These are phyloP conservation scores for Leishmania amazonensis DNA, from an alignment of 208 protist genomes.

Conservation along the genomic window DNA sequence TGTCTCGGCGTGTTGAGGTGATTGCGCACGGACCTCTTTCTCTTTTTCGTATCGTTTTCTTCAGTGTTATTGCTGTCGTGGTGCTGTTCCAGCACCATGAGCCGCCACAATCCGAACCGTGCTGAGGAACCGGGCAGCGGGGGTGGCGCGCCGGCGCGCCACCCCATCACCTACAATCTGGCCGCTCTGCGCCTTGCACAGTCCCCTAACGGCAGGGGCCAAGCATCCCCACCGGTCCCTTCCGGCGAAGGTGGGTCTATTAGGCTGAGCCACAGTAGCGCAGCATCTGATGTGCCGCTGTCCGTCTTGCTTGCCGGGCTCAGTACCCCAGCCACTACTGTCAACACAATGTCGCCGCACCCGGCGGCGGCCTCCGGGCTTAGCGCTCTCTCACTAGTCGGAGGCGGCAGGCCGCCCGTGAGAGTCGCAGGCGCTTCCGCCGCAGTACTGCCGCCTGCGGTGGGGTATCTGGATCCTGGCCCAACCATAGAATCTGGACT, in stretches of 20 bases:
- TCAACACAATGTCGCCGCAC: background rate
- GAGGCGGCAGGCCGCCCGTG: background rate
- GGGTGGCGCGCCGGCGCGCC: conserved; percentile 6
- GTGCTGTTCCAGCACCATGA: conserved; percentile 6
- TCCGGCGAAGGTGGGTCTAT: background rate
- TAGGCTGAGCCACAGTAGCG: background rate
- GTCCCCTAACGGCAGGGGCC: background rate
- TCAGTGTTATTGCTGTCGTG: background rate
- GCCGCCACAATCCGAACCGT: background rate
- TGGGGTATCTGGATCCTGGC: background rate
- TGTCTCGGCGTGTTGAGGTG: background rate
- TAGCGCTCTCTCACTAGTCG: background rate
- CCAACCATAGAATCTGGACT: background rate
- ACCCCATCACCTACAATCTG: conserved; percentile 31
- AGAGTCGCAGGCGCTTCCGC: background rate
- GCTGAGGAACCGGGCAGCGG: background rate
- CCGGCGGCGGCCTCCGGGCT: background rate
- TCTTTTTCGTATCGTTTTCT: conserved; percentile 3
- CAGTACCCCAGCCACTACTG: background rate
- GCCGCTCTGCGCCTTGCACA: conserved; percentile 26
- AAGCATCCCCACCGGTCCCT: background rate
- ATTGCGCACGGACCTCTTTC: background rate
- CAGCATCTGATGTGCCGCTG: conserved; percentile 3
- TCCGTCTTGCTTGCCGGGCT: conserved; percentile 8
- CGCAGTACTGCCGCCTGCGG: background rate